Percentiles rank a stretch among this genome's conserved stretches.
phyloP scores from a whole-genome alignment of 345 rosid genomes.

The Euphorbia peplus region DNA sequence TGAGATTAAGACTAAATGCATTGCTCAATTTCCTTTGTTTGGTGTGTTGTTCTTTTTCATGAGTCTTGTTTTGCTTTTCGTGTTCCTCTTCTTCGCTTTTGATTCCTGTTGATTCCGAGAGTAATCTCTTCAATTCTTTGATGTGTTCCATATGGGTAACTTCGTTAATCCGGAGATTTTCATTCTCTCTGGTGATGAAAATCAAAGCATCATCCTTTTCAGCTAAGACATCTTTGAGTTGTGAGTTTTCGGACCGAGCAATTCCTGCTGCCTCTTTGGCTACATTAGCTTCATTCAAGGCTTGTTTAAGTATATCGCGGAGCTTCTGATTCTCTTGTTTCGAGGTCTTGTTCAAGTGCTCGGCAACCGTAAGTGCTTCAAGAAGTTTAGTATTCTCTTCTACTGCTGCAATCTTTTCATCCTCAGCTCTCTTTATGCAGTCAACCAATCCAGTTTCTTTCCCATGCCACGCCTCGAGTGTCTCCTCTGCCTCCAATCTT shows the following conservation, averaged over 20 bases:
- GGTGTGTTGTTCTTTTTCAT: conserved; percentile 33
- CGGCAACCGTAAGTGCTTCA: conserved; percentile 43
- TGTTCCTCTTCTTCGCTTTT: conserved; percentile 22
- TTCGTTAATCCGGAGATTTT: conserved; percentile 59
- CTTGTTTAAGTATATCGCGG: conserved; percentile 81
- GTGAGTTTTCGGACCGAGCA: conserved; percentile 67
- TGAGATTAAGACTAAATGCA: conserved; percentile 47
- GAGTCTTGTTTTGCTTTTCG: conserved; percentile 24
- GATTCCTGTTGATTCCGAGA: conserved; percentile 34
- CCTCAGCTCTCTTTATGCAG: conserved; percentile 65
- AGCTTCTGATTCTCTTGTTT: conserved; percentile 66
- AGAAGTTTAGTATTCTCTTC: conserved; percentile 49
- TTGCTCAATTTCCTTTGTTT: conserved; percentile 35
- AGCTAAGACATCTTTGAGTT: conserved; percentile 54
- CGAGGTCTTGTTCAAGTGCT: conserved; percentile 35
- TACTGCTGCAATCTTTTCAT: conserved; percentile 50
- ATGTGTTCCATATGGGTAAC: conserved; percentile 51
- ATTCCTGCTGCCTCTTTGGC: conserved; percentile 84
- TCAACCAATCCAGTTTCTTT: conserved; percentile 71
- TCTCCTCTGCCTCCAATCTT: conserved; percentile 73
- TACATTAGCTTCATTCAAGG: conserved; percentile 75
- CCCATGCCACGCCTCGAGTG: conserved; percentile 68
- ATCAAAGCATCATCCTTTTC: conserved; percentile 64
- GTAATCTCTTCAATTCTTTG: conserved; percentile 50
- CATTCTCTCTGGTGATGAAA: conserved; percentile 55